A percentile compares a stretch with the other conserved stretches of the same genome.
phyloP scores from a whole-genome alignment of 768 basidiomycete species.

The Clitopilus hobsonii region DNA sequence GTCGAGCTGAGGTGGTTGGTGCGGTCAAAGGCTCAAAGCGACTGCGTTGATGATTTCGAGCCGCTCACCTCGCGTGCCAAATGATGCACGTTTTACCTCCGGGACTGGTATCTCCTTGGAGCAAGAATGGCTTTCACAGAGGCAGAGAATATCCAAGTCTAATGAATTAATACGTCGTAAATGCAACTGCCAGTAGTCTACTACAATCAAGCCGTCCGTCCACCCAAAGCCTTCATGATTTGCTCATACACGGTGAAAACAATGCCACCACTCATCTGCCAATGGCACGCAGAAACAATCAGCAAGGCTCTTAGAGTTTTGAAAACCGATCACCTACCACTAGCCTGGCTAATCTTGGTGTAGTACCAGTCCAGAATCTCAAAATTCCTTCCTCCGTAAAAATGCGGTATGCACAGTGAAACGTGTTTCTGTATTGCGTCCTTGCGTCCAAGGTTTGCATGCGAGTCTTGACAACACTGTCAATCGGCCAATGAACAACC shows the following conservation, averaged over 20 bases:
- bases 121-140: too few species aligned
- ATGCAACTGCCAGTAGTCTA: too few species aligned
- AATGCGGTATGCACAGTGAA: constrained; percentile 94
- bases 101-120: neutral
- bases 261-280: constrained; percentile 90
- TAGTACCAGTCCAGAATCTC: constrained; percentile 97
- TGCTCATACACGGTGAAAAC: constrained; percentile 92
- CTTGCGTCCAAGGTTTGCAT: constrained; percentile 92
- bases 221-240: constrained; percentile 46
- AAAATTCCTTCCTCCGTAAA: constrained; percentile 88
- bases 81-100: neutral
- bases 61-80: neutral
- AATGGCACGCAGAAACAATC: neutral
- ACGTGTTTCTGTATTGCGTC: constrained; percentile 84
- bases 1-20: neutral
- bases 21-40: too few species aligned
- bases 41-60: neutral
- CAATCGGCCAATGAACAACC: neutral
- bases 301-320: constrained; percentile 1
- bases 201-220: constrained; percentile 5
- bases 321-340: constrained; percentile 49
- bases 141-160: neutral
- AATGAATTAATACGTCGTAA: too few species aligned
- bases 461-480: constrained; percentile 92
- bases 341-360: constrained; percentile 79